Percentiles rank a stretch among this genome's conserved stretches.
Conservation (phyloP, 2,329 filamentous ascomycete genomes). For the Aspergillus tamarii region DNA sequence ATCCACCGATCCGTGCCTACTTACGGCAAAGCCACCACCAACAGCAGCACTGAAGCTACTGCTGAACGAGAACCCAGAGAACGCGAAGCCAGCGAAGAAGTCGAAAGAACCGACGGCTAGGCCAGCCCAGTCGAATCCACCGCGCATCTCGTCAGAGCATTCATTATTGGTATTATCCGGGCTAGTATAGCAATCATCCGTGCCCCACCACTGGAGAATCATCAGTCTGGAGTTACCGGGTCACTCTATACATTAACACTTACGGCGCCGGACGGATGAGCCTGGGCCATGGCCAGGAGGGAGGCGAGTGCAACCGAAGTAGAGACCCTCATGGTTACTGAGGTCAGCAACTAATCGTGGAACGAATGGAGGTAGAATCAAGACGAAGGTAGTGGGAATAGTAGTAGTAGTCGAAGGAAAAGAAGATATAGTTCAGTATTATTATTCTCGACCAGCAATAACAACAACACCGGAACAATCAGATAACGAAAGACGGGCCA, state of each 20-base stretch:
- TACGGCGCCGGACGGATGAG: constrained; percentile 43
- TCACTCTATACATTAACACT: constrained; percentile 29
- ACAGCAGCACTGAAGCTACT: constrained; percentile 52
- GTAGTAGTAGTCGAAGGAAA: constrained; percentile 32
- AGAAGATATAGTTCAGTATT: constrained; percentile 16
- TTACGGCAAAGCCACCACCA: constrained; percentile 42
- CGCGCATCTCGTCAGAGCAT: constrained; percentile 70
- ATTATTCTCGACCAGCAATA: constrained; percentile 23
- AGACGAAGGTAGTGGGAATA: constrained; percentile 12
- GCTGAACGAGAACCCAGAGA: constrained; percentile 72
- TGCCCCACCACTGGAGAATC: constrained; percentile 49
- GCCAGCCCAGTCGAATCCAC: constrained; percentile 72
- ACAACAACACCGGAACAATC: constrained; percentile 14
- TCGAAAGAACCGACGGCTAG: constrained; percentile 65
- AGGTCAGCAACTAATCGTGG: neutral
- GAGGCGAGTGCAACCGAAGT: constrained; percentile 33
- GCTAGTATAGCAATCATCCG: constrained; percentile 62
- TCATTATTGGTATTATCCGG: constrained; percentile 76
- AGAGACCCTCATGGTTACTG: constrained; percentile 31
- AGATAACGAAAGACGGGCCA: constrained; percentile 16
- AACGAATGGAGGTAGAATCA: constrained; percentile 25
- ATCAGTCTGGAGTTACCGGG: constrained; percentile 6
- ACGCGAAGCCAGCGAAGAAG: constrained; percentile 72
- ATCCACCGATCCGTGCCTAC: constrained; percentile 31
- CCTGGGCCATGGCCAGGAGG: constrained; percentile 52